Evolutionary conservation across 2,329 filamentous ascomycete species (phyloP).

Genomic region (Aschersonia sp.): DNA sequence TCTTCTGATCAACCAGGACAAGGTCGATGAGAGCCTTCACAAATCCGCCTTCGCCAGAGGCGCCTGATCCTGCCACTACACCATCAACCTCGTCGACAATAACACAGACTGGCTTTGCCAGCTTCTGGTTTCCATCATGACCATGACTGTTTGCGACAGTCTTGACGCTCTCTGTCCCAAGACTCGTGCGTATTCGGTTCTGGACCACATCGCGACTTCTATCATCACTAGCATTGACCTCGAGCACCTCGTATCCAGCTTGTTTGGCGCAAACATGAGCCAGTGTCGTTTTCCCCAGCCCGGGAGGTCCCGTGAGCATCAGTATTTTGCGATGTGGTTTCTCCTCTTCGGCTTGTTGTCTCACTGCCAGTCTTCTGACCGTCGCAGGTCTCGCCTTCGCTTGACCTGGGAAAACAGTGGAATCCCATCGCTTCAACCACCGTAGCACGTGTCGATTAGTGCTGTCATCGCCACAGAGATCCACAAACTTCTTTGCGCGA

Average conservation of each 20-base stretch:
- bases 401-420: slow-evolving; percentile 74
- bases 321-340: slow-evolving; percentile 75
- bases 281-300: slow-evolving; percentile 87
- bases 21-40: slow-evolving; percentile 90
- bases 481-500: slow-evolving; percentile 77
- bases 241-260: slow-evolving; percentile 89
- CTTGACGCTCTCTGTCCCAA: slow-evolving; percentile 90
- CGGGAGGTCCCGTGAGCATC: slow-evolving; percentile 79
- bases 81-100: slow-evolving; percentile 96
- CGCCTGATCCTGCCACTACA: slow-evolving; percentile 66
- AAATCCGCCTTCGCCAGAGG: slow-evolving; percentile 79
- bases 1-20: slow-evolving; percentile 74
- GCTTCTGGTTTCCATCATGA: slow-evolving; percentile 44
- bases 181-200: slow-evolving; percentile 75
- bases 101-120: slow-evolving; percentile 78
- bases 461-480: slow-evolving; percentile 85
- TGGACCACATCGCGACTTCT: slow-evolving; percentile 80
- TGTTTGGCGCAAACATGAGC: slow-evolving; percentile 93
- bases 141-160: slow-evolving; percentile 47
- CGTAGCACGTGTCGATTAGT: slow-evolving; percentile 81
- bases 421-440: slow-evolving; percentile 92
- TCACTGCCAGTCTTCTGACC: slow-evolving; percentile 25
- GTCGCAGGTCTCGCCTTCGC: slow-evolving; percentile 40
- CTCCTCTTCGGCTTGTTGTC: slow-evolving; percentile 45
- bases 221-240: slow-evolving; percentile 97